Evolutionary conservation across 495 filamentous ascomycete species (phyloP).

Genomic region (Xylona heveae): DNA sequence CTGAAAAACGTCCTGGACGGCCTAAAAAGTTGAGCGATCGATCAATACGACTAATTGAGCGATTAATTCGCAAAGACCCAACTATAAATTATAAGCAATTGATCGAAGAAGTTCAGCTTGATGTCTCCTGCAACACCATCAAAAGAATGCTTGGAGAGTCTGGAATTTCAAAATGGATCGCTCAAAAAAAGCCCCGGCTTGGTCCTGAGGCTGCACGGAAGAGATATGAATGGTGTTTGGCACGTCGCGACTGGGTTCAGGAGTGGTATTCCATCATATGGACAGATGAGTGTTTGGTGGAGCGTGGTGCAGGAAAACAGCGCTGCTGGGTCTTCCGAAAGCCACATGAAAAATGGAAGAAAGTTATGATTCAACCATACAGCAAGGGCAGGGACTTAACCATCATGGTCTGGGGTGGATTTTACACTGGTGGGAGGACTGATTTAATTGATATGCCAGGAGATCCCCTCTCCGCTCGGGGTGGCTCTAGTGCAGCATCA

Average conservation of each 20-base stretch:
- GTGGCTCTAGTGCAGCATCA: not conserved
- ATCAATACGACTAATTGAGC: too few relatives aligned
- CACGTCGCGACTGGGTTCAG: conserved; percentile 3
- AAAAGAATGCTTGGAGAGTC: too few relatives aligned
- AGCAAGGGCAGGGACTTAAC: conserved; percentile 8
- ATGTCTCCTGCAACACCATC: too few relatives aligned
- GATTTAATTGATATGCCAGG: conserved; percentile 1
- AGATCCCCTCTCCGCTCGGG: not conserved
- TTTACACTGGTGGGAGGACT: too few relatives aligned
- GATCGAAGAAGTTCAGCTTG: too few relatives aligned
- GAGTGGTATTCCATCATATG: conserved; percentile 9
- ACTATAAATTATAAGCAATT: too few relatives aligned
- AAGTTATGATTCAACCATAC: conserved; percentile 7
- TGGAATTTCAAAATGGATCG: too few relatives aligned
- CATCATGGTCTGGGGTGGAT: conserved; percentile 10
- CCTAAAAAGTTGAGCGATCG: too few relatives aligned
- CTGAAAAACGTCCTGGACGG: too few relatives aligned
- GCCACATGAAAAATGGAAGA: conserved; percentile 7
- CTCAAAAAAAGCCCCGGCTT: too few relatives aligned
- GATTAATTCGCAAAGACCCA: too few relatives aligned
- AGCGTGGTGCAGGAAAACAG: conserved; percentile 7
- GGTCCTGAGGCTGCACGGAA: conserved; percentile 4
- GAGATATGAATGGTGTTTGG: conserved; percentile 4
- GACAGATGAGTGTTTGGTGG: conserved; percentile 9
- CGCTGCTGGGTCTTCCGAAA: conserved; percentile 6